Evolutionary conservation across 768 basidiomycete genomes (phyloP), one percentile per base, ranked within the genome.

Genomic region (Boletus pseudopeckii): DNA sequence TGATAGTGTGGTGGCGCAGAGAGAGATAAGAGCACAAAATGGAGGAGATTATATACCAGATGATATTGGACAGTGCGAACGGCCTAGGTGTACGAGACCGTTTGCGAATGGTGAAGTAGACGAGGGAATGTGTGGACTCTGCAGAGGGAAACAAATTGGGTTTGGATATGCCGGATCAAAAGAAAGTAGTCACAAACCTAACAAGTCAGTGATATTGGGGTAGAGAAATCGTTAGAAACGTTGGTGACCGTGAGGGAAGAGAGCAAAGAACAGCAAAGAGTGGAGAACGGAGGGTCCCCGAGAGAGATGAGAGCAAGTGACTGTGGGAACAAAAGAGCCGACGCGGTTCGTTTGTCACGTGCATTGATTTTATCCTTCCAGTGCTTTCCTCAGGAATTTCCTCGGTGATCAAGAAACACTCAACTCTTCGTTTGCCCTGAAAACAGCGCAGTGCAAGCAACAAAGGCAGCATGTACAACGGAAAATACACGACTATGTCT

Each of bases 281-380:
- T 45, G 51, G 15, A 36, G 42, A 52, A 30, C 22, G 5, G 48
- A 45, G 50, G 52, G 54, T 48, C 46, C 56, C 60, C 48, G n/a
- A 49, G 43, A 50, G 42, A 53, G 54, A 57, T 39, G 39, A 17
- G 13, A 47, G n/a, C 24, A 44, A 46, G 37, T 20, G 7, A 50
- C 34, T 58, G 57, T 64, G 65, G 56, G 58, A 61, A 55, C 54
- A 51, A 53, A 46, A 54, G 41, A 40, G 42, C 46, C 24, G 55
- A 63, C 67, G 63, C 67, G 68, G 68, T 69, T 69, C 67, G 44
- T 45, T 67, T 63, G 57, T 69, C 68, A 69, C 68, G 68, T 71
- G 68, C 26, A 55, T 68, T 69, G 64, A 69, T 40, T 70, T 69
- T n/a, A 36, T 33, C 28, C 8, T 28, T n/a, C n/a, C n/a, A n/a